phyloP scores from a whole-genome alignment of 441 rosid species.

The Syzygium syzygioides region DNA sequence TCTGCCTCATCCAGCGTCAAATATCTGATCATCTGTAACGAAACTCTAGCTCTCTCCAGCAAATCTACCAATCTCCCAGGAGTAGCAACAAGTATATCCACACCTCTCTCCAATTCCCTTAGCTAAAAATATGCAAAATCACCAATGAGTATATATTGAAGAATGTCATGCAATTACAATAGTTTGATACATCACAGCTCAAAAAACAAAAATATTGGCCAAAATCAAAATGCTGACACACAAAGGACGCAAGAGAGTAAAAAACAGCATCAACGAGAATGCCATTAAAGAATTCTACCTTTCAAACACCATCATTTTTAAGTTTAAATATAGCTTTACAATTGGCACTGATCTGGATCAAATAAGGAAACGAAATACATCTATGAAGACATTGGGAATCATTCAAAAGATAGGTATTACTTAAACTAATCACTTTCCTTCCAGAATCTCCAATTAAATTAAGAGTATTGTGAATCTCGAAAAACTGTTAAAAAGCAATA shows the following conservation, averaged over 20 bases:
- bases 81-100: slow-evolving; percentile 95
- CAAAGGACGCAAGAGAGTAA: neutral
- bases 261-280: neutral
- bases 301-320: neutral
- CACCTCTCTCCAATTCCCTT: slow-evolving; percentile 89
- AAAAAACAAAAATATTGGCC: neutral
- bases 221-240: neutral
- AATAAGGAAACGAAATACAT: neutral
- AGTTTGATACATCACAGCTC: neutral
- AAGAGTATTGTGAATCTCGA: neutral
- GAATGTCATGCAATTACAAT: neutral
- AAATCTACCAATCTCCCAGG: slow-evolving; percentile 93
- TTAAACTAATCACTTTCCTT: too few relatives aligned
- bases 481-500: neutral
- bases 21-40: slow-evolving; percentile 77
- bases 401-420: neutral
- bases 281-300: neutral
- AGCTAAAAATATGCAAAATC: slow-evolving; percentile 40
- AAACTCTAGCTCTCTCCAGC: slow-evolving; percentile 94
- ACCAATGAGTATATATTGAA: neutral
- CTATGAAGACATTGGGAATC: neutral
- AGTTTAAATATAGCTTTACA: neutral
- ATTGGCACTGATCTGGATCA: neutral
- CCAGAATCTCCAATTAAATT: neutral
- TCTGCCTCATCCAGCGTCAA: slow-evolving; percentile 96